Evolutionary conservation across 495 filamentous ascomycete species (phyloP).

Genomic region (Tuber borchii): DNA sequence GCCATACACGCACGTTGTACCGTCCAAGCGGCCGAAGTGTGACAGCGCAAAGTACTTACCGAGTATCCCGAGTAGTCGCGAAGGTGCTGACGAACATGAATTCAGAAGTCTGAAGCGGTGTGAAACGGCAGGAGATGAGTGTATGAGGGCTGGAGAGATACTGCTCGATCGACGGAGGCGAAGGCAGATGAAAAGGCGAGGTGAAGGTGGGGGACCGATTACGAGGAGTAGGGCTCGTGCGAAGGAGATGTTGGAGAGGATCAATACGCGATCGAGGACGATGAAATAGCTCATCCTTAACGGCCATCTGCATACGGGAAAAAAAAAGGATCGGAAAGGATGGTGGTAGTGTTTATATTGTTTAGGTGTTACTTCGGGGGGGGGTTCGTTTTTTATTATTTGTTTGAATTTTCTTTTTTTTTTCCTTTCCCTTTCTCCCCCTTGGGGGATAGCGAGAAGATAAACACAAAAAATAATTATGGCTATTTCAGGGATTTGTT

Average conservation of each 20-base stretch:
- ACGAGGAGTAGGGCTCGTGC: slow-evolving; percentile 1
- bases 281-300: neutral
- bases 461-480: neutral
- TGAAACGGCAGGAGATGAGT: neutral
- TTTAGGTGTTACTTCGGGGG: slow-evolving; percentile 2
- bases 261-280: neutral
- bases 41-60: slow-evolving; percentile 32
- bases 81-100: slow-evolving; percentile 6
- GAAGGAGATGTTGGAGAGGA: neutral
- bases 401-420: neutral
- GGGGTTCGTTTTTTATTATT: neutral
- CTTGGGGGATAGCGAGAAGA: neutral
- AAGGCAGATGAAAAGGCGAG: neutral
- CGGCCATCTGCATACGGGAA: neutral
- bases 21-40: slow-evolving; percentile 21
- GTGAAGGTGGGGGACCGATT: neutral
- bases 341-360: neutral
- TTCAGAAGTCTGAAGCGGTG: slow-evolving; percentile 3
- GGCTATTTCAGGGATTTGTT: neutral
- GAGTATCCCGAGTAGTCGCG: slow-evolving; percentile 23
- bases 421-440: neutral
- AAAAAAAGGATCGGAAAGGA: neutral
- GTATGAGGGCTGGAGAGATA: slow-evolving; percentile 1
- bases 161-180: neutral
- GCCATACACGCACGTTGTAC: slow-evolving; percentile 22